phyloP scores from a whole-genome alignment of 768 basidiomycete species.

The Trametes cinnabarina region DNA sequence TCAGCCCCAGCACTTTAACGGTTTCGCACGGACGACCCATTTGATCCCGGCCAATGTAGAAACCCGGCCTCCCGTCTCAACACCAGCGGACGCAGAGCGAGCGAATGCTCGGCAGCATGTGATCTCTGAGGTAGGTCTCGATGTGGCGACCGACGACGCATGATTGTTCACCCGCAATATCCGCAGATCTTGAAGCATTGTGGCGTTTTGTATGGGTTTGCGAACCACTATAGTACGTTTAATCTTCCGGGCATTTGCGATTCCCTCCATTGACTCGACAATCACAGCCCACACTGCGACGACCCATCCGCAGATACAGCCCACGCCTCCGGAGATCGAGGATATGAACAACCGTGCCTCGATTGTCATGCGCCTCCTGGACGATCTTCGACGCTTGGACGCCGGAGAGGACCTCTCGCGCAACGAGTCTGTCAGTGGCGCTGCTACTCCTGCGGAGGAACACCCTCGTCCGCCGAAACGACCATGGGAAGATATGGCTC shows the following conservation, averaged over 20 bases:
- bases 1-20: conserved; percentile 20
- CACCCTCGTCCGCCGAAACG: conserved; percentile 63
- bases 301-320: conserved; percentile 48
- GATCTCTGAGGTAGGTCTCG: conserved; percentile 42
- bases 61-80: conserved; percentile 34
- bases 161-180: neutral
- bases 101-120: conserved; percentile 26
- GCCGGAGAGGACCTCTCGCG: conserved; percentile 24
- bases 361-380: conserved; percentile 65
- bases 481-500: conserved; percentile 74
- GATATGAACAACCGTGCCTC: conserved; percentile 71
- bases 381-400: conserved; percentile 49
- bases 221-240: conserved; percentile 60
- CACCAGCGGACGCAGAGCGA: conserved; percentile 37
- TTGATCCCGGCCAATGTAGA: conserved; percentile 44
- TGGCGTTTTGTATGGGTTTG: conserved; percentile 58
- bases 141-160: neutral
- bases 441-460: conserved; percentile 40
- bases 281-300: conserved; percentile 38
- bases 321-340: conserved; percentile 52
- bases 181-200: conserved; percentile 64
- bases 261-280: neutral
- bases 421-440: conserved; percentile 13
- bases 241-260: conserved; percentile 1
- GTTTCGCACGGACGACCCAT: conserved; percentile 37